Evolutionary conservation across 2,329 filamentous ascomycete genomes (phyloP).

Genomic region (Periconia digitata): DNA sequence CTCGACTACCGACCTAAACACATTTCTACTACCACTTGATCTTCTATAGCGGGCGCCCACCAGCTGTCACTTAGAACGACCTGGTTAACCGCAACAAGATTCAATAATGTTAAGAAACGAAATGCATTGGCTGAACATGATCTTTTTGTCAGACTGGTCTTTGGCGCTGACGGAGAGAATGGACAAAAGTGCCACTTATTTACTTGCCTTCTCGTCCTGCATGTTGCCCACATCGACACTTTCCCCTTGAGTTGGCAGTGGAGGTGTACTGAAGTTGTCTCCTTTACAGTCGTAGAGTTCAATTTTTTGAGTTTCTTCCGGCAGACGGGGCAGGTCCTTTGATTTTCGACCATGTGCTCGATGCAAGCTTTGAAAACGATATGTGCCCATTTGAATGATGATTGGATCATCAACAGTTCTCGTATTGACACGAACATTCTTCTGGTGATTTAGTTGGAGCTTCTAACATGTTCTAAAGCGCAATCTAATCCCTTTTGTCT

Average conservation of each 20-base stretch:
- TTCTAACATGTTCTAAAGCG: constrained; percentile 74
- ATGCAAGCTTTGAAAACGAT: constrained; percentile 77
- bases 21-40: constrained; percentile 82
- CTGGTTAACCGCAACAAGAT: constrained; percentile 82
- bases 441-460: constrained; percentile 79
- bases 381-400: constrained; percentile 84
- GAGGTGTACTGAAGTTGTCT: constrained; percentile 46
- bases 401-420: constrained; percentile 71
- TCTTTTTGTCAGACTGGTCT: constrained; percentile 64
- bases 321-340: constrained; percentile 82
- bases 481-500: constrained; percentile 67
- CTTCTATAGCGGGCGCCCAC: constrained; percentile 91
- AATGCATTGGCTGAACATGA: constrained; percentile 79
- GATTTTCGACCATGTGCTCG: constrained; percentile 69
- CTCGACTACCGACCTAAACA: constrained; percentile 82
- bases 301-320: constrained; percentile 62
- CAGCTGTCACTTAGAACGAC: constrained; percentile 82
- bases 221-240: constrained; percentile 60
- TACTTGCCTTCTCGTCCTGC: constrained; percentile 64
- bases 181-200: constrained; percentile 76
- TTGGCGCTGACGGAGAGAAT: constrained; percentile 71
- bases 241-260: constrained; percentile 23
- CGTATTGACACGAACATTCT: constrained; percentile 79
- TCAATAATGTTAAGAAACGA: constrained; percentile 76
- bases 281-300: constrained; percentile 63